Percentiles rank a stretch among this genome's conserved stretches.
Evolutionary conservation across 208 protist species (phyloP).

Genomic region (Wallacemonas sp.): DNA sequence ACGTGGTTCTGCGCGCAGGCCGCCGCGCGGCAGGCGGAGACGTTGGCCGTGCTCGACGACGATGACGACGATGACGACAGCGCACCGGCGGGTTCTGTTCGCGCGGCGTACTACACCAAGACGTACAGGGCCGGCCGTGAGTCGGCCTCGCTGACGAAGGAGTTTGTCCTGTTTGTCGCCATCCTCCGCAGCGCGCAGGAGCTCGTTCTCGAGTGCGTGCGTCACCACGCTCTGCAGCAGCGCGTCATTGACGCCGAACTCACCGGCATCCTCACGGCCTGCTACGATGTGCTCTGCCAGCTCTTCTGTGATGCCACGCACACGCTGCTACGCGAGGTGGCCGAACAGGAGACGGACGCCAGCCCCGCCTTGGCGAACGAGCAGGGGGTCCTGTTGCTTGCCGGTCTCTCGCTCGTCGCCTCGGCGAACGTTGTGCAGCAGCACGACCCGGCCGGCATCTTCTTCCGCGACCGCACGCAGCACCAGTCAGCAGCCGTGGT

Average conservation of each 20-base stretch:
- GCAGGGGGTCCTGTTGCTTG: constrained; percentile 8
- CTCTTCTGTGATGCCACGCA: constrained; percentile 32
- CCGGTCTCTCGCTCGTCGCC: constrained; percentile 11
- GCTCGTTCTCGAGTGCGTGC: constrained; percentile 32
- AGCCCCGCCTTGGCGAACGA: constrained; percentile 1
- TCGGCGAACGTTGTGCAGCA: not conserved
- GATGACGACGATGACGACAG: not conserved
- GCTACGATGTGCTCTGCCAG: constrained; percentile 27
- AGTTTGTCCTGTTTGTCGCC: constrained; percentile 14
- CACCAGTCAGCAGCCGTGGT: not conserved
- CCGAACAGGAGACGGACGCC: not conserved
- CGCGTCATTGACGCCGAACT: constrained; percentile 46
- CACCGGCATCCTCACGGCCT: constrained; percentile 30
- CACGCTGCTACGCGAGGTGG: constrained; percentile 6
- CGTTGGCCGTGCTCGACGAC: not conserved
- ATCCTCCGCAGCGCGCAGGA: constrained; percentile 3
- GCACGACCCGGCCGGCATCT: constrained; percentile 16
- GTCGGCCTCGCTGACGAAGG: not conserved
- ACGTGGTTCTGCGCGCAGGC: constrained; percentile 21
- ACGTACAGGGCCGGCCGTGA: not conserved
- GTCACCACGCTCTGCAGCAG: constrained; percentile 37
- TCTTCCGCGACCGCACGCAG: constrained; percentile 2
- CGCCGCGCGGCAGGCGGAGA: not conserved
- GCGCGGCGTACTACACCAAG: constrained; percentile 8
- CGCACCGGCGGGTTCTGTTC: not conserved